Conservation (phyloP, 2,329 filamentous ascomycete genomes). For the Apiospora arundinis region DNA sequence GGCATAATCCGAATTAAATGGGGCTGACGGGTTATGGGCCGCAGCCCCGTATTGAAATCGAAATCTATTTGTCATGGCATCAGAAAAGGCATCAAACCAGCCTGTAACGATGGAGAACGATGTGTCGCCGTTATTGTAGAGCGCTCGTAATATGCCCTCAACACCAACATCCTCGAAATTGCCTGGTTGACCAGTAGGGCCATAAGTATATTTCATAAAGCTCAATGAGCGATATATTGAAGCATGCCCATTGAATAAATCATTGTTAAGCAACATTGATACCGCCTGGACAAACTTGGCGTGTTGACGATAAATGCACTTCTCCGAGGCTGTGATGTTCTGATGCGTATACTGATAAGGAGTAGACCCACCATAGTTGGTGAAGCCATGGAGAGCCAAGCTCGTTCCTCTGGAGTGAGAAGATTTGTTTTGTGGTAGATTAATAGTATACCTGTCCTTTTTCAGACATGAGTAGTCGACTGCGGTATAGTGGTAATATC, state of each 20-base stretch:
- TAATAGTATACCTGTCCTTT: background rate
- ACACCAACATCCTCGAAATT: background rate
- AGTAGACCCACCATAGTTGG: background rate
- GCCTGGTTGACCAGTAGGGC: background rate
- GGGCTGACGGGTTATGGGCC: background rate
- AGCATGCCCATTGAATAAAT: background rate
- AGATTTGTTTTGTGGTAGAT: background rate
- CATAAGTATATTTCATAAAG: no score
- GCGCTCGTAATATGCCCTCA: background rate
- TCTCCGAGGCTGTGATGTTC: background rate
- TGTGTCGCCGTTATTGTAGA: background rate
- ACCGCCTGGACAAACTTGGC: background rate
- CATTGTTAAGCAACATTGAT: no score
- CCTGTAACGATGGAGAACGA: background rate
- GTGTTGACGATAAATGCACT: background rate
- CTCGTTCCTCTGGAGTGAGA: background rate
- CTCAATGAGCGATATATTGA: no score
- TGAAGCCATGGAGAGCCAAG: background rate
- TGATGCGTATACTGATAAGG: background rate
- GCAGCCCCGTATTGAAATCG: conserved; percentile 1
- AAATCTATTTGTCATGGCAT: background rate
- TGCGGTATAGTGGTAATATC: background rate
- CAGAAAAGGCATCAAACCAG: conserved; percentile 3
- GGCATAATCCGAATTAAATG: no score
- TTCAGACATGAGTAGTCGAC: background rate